These are phyloP conservation scores for Stemphylium beticola DNA, from an alignment of 2,329 filamentous ascomycete species.

Conservation along the genomic window DNA sequence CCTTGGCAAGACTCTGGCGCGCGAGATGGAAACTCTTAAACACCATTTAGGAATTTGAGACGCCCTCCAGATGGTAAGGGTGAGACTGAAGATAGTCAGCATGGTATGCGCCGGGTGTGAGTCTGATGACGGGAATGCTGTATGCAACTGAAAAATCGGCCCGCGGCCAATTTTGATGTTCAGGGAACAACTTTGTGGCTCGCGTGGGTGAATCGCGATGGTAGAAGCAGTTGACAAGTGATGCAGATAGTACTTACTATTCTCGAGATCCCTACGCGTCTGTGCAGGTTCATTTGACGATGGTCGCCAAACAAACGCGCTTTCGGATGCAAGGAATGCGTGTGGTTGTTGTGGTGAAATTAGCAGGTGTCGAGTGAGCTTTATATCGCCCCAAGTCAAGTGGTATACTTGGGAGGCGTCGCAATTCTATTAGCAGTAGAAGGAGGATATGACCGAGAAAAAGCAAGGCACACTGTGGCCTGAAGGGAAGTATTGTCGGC, in stretches of 20 bases:
- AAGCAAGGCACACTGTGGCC: constrained; percentile 32
- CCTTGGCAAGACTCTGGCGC: constrained; percentile 96
- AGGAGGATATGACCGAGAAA: constrained; percentile 8
- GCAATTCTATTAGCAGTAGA: constrained; percentile 13
- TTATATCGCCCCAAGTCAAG: no score
- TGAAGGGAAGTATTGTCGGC: constrained; percentile 33
- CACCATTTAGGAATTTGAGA: constrained; percentile 82
- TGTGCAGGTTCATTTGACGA: constrained; percentile 99
- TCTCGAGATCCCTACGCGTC: constrained; percentile 61
- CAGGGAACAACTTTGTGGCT: constrained; percentile 28
- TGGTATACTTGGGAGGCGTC: no score
- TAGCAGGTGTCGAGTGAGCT: constrained; percentile 22
- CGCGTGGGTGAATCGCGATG: constrained; percentile 13
- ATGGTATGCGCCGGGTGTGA: constrained; percentile 1
- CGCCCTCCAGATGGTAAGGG: constrained; percentile 66
- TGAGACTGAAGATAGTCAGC: constrained; percentile 50
- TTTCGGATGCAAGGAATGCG: constrained; percentile 43
- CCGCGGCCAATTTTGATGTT: constrained; percentile 13
- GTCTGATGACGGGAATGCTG: constrained; percentile 24
- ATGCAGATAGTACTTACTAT: constrained; percentile 60
- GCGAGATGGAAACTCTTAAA: constrained; percentile 80
- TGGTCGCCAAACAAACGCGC: constrained; percentile 90
- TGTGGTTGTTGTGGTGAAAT: constrained; percentile 18
- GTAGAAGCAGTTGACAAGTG: constrained; percentile 4
- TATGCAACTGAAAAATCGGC: no score